Evolutionary conservation across 257 asterid species (phyloP).

Genomic region (Coffea eugenioides): DNA sequence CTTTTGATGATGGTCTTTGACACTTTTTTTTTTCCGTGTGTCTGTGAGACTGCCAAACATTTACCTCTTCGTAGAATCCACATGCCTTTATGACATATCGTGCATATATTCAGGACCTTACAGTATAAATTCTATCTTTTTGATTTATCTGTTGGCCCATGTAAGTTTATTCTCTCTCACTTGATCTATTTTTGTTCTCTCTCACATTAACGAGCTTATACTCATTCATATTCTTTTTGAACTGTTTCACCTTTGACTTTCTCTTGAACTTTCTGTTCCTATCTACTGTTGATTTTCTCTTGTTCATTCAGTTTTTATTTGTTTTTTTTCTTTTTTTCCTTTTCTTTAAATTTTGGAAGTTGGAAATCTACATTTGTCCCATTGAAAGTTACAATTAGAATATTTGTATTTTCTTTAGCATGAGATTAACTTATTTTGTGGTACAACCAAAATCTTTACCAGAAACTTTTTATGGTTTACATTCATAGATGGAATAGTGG

Average conservation of each 20-base stretch:
- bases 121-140: too few relatives aligned
- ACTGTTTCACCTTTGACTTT: not conserved
- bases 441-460: not conserved
- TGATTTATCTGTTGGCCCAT: not conserved
- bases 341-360: not conserved
- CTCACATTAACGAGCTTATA: not conserved
- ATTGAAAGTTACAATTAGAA: not conserved
- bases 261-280: not conserved
- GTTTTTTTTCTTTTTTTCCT: too few relatives aligned
- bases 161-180: not conserved
- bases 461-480: too few relatives aligned
- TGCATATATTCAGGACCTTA: not conserved
- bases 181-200: not conserved
- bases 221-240: not conserved
- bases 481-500: not conserved
- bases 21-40: too few relatives aligned
- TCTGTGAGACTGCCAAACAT: not conserved
- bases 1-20: not conserved
- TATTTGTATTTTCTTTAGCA: too few relatives aligned
- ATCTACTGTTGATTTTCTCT: not conserved
- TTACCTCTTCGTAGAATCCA: not conserved
- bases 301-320: too few relatives aligned
- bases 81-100: not conserved
- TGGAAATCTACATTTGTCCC: not conserved
- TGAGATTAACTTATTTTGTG: too few relatives aligned